Conservation (phyloP, 768 basidiomycete species). For the Myochromella boudieri region DNA sequence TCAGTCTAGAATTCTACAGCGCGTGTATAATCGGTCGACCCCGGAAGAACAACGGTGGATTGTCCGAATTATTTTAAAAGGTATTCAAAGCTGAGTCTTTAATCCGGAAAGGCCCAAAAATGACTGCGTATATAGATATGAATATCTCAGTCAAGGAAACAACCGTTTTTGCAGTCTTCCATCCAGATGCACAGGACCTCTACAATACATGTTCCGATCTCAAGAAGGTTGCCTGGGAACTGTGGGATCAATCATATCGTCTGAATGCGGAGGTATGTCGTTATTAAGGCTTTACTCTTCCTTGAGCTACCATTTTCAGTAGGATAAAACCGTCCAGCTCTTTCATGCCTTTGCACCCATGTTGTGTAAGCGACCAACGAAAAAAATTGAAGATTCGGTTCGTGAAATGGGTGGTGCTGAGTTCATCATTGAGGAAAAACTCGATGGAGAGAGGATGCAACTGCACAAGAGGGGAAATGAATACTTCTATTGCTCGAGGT, state of each 20-base stretch:
- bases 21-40: conserved; percentile 76
- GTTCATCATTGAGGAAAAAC: conserved; percentile 95
- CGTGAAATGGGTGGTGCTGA: conserved; percentile 76
- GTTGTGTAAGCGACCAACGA: conserved; percentile 87
- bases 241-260: conserved; percentile 74
- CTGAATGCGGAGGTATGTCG: conserved; percentile 56
- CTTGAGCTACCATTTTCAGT: background rate
- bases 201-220: conserved; percentile 98
- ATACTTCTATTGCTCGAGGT: conserved; percentile 93
- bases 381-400: conserved; percentile 79
- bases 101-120: no score
- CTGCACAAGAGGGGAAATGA: conserved; percentile 89
- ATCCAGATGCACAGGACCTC: conserved; percentile 90
- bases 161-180: conserved; percentile 87
- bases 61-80: conserved; percentile 93
- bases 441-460: conserved; percentile 97
- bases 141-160: conserved; percentile 92
- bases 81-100: conserved; percentile 42
- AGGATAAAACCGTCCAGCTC: conserved; percentile 85
- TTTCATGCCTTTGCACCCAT: conserved; percentile 92
- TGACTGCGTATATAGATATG: conserved; percentile 59
- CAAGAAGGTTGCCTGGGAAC: conserved; percentile 88
- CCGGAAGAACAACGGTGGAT: conserved; percentile 94
- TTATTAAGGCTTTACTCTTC: background rate
- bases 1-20: conserved; percentile 74